Conservation (phyloP, 2,329 filamentous ascomycete species). For the Fusarium lyarnte region DNA sequence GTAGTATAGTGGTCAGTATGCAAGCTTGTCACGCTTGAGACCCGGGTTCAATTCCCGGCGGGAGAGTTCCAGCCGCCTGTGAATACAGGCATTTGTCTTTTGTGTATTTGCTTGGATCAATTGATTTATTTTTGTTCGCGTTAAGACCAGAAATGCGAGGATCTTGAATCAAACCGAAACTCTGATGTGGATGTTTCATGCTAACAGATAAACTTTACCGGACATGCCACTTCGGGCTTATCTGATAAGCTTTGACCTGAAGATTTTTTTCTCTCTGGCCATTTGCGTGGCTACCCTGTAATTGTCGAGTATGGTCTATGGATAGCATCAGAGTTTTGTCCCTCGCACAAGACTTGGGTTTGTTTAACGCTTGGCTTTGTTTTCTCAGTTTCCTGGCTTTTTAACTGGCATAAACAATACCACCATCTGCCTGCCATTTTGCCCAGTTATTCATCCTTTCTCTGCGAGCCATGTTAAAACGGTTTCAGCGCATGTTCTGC, state of each 20-base stretch:
- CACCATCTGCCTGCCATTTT: neutral
- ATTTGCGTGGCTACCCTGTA: neutral
- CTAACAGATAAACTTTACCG: neutral
- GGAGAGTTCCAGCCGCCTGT: constrained; percentile 27
- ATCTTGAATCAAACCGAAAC: accelerated
- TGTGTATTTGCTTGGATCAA: accelerated
- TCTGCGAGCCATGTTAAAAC: accelerated
- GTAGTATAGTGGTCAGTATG: constrained; percentile 33
- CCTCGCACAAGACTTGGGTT: accelerated
- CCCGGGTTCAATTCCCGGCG: constrained; percentile 29
- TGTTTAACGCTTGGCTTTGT: too few relatives aligned
- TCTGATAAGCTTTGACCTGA: neutral
- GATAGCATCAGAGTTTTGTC: neutral
- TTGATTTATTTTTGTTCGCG: accelerated
- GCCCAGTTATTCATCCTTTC: accelerated
- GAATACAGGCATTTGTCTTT: neutral
- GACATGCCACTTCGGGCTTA: neutral
- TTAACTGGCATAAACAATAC: accelerated
- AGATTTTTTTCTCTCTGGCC: neutral
- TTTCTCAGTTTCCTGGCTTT: accelerated
- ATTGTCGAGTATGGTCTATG: neutral
- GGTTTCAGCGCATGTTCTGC: too few relatives aligned
- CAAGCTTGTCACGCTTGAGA: constrained; percentile 29
- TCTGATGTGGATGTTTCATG: neutral
- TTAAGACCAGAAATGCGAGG: accelerated